These are phyloP conservation scores for Graphium sp. DNA, from an alignment of 2,329 filamentous ascomycete genomes.

Conservation along the genomic window DNA sequence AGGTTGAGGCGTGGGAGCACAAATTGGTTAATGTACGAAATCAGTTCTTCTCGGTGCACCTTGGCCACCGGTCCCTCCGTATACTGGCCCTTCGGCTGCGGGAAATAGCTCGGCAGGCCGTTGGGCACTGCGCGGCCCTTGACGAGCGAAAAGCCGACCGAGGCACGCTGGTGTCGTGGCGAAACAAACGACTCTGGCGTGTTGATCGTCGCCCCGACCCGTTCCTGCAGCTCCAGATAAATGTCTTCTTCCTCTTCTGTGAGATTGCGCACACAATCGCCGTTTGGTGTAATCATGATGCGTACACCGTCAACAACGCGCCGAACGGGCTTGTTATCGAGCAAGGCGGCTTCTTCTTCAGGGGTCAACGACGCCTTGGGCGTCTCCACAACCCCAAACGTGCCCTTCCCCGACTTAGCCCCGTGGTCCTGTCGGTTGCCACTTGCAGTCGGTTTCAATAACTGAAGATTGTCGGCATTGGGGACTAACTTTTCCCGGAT, in stretches of 20 bases:
- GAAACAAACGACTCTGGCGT: constrained; percentile 39
- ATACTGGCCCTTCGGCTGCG: constrained; percentile 25
- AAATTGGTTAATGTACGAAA: constrained; percentile 54
- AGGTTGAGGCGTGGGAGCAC: constrained; percentile 43
- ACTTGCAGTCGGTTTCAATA: too few species aligned
- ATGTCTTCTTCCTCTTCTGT: constrained; percentile 50
- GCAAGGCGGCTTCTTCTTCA: constrained; percentile 36
- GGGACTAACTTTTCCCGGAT: too few species aligned
- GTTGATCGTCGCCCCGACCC: constrained; percentile 29
- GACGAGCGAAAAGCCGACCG: constrained; percentile 42
- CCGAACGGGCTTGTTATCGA: constrained; percentile 39
- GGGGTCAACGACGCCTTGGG: constrained; percentile 31
- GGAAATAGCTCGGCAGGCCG: constrained; percentile 45
- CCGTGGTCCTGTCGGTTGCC: too few species aligned
- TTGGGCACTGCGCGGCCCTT: constrained; percentile 49
- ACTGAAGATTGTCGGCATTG: too few species aligned
- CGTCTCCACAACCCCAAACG: too few species aligned
- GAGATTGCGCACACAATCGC: constrained; percentile 60
- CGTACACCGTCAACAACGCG: constrained; percentile 42
- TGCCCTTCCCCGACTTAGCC: too few species aligned
- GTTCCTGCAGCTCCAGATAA: constrained; percentile 52
- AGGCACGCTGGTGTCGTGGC: constrained; percentile 28
- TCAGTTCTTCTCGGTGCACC: constrained; percentile 48
- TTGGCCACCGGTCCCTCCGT: constrained; percentile 43
- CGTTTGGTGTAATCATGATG: constrained; percentile 59